These are phyloP conservation scores for Tinospora cordifolia DNA, from an alignment of 164 flowering plant species.

Conservation along the genomic window DNA sequence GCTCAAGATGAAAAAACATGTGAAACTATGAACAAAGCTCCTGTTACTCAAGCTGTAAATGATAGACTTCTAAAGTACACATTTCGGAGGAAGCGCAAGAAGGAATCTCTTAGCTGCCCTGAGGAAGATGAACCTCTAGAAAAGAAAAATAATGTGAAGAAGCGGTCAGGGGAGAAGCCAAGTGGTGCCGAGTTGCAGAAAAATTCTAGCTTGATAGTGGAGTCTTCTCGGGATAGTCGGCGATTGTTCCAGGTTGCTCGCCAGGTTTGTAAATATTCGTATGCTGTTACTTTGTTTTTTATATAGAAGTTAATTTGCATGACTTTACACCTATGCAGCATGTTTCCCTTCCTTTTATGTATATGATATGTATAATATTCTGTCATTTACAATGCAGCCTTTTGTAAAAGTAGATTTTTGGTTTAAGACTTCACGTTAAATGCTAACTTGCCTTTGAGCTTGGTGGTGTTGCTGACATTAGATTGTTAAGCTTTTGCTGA, in stretches of 20 bases:
- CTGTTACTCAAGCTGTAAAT: slow-evolving; percentile 17
- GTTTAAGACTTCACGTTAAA: background rate
- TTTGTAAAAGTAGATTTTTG: background rate
- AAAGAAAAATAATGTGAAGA: slow-evolving; percentile 26
- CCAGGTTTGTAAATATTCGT: slow-evolving; percentile 57
- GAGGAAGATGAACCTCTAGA: slow-evolving; percentile 32
- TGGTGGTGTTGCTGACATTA: background rate
- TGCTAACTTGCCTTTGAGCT: background rate
- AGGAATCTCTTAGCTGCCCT: slow-evolving; percentile 29
- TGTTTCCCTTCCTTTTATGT: background rate
- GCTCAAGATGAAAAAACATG: slow-evolving; percentile 20
- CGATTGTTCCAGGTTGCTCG: slow-evolving; percentile 73
- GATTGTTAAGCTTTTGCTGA: background rate
- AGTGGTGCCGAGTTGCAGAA: slow-evolving; percentile 27
- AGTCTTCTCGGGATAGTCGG: slow-evolving; percentile 57
- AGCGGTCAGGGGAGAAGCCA: slow-evolving; percentile 28
- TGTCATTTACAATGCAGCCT: background rate
- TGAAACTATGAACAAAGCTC: slow-evolving; percentile 17
- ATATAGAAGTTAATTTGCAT: background rate
- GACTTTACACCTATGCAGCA: background rate
- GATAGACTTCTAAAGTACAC: slow-evolving; percentile 30
- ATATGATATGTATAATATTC: no score
- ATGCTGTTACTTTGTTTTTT: background rate
- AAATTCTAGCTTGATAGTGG: slow-evolving; percentile 25
- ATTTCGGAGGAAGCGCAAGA: slow-evolving; percentile 41